Conservation (phyloP, 352 stramenopile genomes). For the Pythium brachiatum region DNA sequence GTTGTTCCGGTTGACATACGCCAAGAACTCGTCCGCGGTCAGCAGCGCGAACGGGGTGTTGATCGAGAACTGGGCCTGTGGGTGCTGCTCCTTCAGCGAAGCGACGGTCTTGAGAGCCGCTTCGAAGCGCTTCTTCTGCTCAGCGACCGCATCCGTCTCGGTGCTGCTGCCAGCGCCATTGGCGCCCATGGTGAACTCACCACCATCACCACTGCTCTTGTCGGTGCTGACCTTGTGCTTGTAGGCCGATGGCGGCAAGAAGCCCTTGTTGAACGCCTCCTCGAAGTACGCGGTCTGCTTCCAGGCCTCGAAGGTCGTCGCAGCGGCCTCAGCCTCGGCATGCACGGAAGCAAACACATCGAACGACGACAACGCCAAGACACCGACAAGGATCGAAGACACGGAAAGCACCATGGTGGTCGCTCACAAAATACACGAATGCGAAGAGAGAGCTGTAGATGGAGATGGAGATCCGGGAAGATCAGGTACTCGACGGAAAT, state of each 20-base stretch:
- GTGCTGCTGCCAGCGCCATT: not conserved
- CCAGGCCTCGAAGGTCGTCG: conserved; percentile 17
- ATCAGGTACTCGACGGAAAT: too few species aligned
- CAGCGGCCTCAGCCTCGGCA: conserved; percentile 7
- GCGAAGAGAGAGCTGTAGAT: too few species aligned
- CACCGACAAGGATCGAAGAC: conserved; percentile 6
- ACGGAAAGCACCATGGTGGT: conserved; percentile 1
- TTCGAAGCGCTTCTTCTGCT: conserved; percentile 53
- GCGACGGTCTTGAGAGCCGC: conserved; percentile 37
- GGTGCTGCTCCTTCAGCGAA: conserved; percentile 45
- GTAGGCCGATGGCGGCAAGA: conserved; percentile 21
- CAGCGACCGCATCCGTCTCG: conserved; percentile 10
- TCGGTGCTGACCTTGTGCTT: conserved; percentile 13
- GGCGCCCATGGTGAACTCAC: conserved; percentile 32
- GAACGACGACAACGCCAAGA: conserved; percentile 11
- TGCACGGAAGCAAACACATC: conserved; percentile 11
- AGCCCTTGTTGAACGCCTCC: conserved; percentile 27
- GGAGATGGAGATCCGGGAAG: too few species aligned
- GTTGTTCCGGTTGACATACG: conserved; percentile 50
- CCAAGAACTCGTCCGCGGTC: conserved; percentile 54
- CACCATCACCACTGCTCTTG: conserved; percentile 11
- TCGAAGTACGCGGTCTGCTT: conserved; percentile 25
- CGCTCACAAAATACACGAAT: not conserved
- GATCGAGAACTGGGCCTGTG: conserved; percentile 51
- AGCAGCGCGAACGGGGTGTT: conserved; percentile 60